Percentiles rank a stretch among this genome's conserved stretches.
phyloP scores from a whole-genome alignment of 164 flowering plant genomes.

The Taxillus chinensis region DNA sequence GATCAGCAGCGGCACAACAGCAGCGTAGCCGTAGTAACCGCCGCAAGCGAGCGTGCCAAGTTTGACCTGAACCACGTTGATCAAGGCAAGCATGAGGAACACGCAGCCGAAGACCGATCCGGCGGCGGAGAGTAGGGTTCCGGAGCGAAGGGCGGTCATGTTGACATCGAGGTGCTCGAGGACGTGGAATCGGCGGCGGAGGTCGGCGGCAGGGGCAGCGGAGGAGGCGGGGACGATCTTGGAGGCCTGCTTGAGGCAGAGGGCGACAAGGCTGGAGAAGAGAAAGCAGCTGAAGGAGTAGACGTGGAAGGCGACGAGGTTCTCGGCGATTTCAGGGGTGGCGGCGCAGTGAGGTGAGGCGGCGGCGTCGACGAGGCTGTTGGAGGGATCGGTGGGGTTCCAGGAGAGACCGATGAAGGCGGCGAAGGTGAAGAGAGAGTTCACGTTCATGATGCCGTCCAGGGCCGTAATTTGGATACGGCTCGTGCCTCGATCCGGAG shows the following conservation, averaged over 20 bases:
- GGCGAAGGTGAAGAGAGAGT: conserved; percentile 78
- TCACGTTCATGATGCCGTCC: conserved; percentile 73
- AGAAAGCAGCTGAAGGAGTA: conserved; percentile 84
- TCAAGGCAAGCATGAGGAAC: conserved; percentile 65
- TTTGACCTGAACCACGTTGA: conserved; percentile 72
- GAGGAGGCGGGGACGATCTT: conserved; percentile 9
- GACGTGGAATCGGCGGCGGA: conserved; percentile 1
- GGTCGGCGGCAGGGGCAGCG: neutral
- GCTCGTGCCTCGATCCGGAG: conserved; percentile 23
- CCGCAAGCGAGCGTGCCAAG: conserved; percentile 51
- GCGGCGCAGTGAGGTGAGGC: conserved; percentile 29
- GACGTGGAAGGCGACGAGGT: conserved; percentile 62
- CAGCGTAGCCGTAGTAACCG: conserved; percentile 24
- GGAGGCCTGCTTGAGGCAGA: conserved; percentile 61
- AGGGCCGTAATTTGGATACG: conserved; percentile 62
- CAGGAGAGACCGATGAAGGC: conserved; percentile 70
- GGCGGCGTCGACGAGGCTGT: conserved; percentile 20
- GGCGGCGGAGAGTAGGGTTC: conserved; percentile 41
- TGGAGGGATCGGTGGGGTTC: conserved; percentile 20
- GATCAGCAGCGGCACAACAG: conserved; percentile 41
- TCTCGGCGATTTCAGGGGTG: conserved; percentile 22
- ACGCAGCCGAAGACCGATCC: conserved; percentile 70
- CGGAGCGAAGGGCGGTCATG: conserved; percentile 33
- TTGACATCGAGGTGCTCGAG: conserved; percentile 26
- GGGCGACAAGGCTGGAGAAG: conserved; percentile 79